Conservation (phyloP, 2,329 filamentous ascomycete species). For the Botrytis pseudocinerea region DNA sequence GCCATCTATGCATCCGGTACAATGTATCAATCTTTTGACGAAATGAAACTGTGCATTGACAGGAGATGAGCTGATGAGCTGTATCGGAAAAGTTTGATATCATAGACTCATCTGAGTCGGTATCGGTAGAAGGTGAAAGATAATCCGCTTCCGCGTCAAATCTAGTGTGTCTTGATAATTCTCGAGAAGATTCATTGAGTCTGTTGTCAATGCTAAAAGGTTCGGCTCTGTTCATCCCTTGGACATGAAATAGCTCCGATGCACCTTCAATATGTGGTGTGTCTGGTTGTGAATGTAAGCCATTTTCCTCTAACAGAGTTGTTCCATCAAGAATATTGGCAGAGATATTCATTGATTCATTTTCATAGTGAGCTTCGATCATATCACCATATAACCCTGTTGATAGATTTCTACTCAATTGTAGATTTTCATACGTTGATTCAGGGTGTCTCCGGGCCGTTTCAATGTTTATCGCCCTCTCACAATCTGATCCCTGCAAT, state of each 20-base stretch:
- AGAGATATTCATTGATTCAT: neutral
- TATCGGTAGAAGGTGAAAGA: neutral
- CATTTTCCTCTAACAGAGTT: neutral
- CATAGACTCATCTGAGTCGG: neutral
- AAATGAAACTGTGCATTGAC: neutral
- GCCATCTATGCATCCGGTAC: neutral
- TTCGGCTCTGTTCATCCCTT: neutral
- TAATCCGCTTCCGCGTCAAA: neutral
- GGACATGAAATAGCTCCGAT: neutral
- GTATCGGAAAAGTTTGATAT: neutral
- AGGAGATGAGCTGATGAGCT: neutral
- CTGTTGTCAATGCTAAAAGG: neutral
- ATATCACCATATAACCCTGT: neutral
- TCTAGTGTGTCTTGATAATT: neutral
- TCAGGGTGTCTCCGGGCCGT: neutral
- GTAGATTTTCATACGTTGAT: neutral
- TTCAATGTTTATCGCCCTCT: neutral
- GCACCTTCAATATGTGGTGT: neutral
- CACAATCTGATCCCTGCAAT: neutral
- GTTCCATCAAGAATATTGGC: neutral
- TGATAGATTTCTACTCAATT: neutral
- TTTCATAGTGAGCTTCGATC: neutral
- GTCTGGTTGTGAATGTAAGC: neutral
- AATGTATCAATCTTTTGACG: neutral
- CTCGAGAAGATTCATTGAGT: neutral